Base-by-base conservation (phyloP, 163 green algal genomes). In the Chlamydomonas reinhardtii region DNA sequence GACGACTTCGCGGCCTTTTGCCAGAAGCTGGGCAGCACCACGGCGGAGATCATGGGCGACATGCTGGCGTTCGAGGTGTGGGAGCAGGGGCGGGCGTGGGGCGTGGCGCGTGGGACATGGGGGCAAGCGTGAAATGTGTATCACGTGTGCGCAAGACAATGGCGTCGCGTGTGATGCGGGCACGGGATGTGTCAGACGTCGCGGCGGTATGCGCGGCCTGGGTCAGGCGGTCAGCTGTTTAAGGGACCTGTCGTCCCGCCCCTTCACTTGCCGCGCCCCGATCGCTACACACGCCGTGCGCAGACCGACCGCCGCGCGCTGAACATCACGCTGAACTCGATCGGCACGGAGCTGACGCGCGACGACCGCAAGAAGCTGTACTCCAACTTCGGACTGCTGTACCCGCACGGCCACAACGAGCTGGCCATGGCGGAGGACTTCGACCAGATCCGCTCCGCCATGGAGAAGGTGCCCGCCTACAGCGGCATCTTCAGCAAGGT, bases 321-420 rank as follows among this genome's bases (percentile, higher is more conserved):
- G 29, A 99, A 98, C 94, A 99, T 99, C 92, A 99, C 98, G 2
- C 94, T 99, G 68, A 99, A 99, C 95, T 97, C 91, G 35, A 98
- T 99, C 52, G 98, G 98, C 54, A 99, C 97, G 0, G 97, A 99
- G 91, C 94, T 99, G 37, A 99, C 97, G 9, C 94, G 96, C 22
- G 97, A 99, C 85, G 97, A 99, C 92, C 93, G 97, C 66, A 93
- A 95, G 81, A 97, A 97, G 91, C 93, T 99, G 69, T 99, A 99
- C 93, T 96, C 95, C 88, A 97, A 98, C 86, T 98, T 99, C 90
- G 98, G 98, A 0, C 90, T 98, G 65, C 92, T 99, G 52, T 97
- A 99, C 93, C 98, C 98, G 8, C 95, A 99, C 52, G 97, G 97
- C 37, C 97, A 99, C 85, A 91, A 95, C 61, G 95, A 97, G 89